Percentiles rank a stretch among this genome's conserved stretches.
Conservation (phyloP, 2,329 filamentous ascomycete genomes). For the Balansia obtecta region DNA sequence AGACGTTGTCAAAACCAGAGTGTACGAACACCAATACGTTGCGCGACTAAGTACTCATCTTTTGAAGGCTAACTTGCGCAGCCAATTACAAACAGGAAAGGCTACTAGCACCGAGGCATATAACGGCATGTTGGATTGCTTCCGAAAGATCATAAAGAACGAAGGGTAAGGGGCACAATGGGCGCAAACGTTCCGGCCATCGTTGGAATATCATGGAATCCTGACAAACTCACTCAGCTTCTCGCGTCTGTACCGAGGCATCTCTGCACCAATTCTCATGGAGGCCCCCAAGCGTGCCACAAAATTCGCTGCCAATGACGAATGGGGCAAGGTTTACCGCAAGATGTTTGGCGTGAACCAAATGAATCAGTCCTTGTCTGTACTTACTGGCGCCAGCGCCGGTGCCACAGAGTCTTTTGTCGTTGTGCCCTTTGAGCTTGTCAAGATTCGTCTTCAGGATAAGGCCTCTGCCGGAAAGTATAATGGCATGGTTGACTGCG, state of each 20-base stretch:
- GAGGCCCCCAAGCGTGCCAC: conserved; percentile 87
- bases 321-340: conserved; percentile 93
- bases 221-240: conserved; percentile 36
- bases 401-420: conserved; percentile 94
- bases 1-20: conserved; percentile 96
- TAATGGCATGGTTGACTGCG: conserved; percentile 67
- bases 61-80: conserved; percentile 26
- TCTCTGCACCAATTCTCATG: conserved; percentile 93
- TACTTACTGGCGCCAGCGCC: conserved; percentile 87
- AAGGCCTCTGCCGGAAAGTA: conserved; percentile 85
- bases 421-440: conserved; percentile 93
- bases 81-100: conserved; percentile 73
- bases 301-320: conserved; percentile 98
- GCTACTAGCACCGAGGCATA: conserved; percentile 69
- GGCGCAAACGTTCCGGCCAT: conserved; percentile 11
- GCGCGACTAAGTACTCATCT: neutral
- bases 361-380: conserved; percentile 84
- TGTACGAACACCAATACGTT: conserved; percentile 44
- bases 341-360: conserved; percentile 70
- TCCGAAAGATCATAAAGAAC: conserved; percentile 89
- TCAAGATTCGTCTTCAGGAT: conserved; percentile 98
- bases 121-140: conserved; percentile 96
- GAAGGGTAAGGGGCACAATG: conserved; percentile 57
- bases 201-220: neutral
- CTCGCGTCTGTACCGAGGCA: conserved; percentile 89